Conservation (phyloP, 2,329 filamentous ascomycete genomes). For the Aspergillus ochraceus region DNA sequence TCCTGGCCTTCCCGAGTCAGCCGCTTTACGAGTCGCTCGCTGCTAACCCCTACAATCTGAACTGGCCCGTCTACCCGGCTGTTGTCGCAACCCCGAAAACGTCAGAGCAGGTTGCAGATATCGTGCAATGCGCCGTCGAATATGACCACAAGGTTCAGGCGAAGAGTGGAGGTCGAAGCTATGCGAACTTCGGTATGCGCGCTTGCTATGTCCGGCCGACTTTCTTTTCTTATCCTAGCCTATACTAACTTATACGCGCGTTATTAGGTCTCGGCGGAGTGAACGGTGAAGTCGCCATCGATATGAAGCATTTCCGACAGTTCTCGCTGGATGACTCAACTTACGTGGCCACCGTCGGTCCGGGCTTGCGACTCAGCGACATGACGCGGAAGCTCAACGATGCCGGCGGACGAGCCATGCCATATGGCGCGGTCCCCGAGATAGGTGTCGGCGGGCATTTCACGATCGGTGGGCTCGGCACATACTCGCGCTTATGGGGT, state of each 20-base stretch:
- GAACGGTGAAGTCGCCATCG: constrained; percentile 30
- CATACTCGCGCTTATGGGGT: constrained; percentile 50
- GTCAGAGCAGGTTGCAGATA: constrained; percentile 43
- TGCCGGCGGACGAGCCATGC: constrained; percentile 34
- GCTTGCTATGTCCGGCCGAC: too few species aligned
- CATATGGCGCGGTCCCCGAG: constrained; percentile 41
- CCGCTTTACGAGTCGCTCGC: constrained; percentile 14
- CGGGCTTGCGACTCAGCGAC: constrained; percentile 33
- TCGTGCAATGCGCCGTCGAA: constrained; percentile 48
- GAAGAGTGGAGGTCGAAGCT: constrained; percentile 55
- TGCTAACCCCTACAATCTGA: constrained; percentile 25
- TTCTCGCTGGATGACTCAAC: constrained; percentile 33
- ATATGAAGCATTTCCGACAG: constrained; percentile 31
- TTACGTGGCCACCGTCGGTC: constrained; percentile 35
- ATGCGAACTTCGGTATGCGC: constrained; percentile 48
- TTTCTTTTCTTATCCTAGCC: too few species aligned
- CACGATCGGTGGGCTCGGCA: constrained; percentile 41
- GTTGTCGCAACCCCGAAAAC: constrained; percentile 36
- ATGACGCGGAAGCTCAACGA: constrained; percentile 31
- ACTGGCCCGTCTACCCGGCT: constrained; percentile 28
- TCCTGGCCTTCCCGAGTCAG: constrained; percentile 16
- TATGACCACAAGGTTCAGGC: constrained; percentile 50
- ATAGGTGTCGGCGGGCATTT: constrained; percentile 45
- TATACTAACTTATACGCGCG: too few species aligned
- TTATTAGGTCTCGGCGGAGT: constrained; percentile 28